Conservation (phyloP, 2,329 filamentous ascomycete genomes). For the Epichloe gansuensis region DNA sequence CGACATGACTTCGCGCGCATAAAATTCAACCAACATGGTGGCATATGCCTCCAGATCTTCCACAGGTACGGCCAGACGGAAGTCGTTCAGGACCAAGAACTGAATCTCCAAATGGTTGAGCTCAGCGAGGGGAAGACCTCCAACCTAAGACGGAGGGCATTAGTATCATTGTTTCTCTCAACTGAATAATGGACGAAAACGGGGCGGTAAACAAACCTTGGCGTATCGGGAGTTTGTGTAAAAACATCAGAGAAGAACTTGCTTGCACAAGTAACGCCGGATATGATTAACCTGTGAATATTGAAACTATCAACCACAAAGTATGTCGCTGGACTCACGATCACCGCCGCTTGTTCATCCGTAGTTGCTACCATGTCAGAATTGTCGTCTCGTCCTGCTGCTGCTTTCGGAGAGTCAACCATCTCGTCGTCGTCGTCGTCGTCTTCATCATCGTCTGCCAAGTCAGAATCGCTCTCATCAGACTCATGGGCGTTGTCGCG, state of each 20-base stretch:
- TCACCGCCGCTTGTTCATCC: constrained; percentile 13
- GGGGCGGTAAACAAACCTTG: constrained; percentile 54
- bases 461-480: constrained; percentile 37
- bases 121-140: constrained; percentile 80
- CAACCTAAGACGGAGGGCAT: constrained; percentile 51
- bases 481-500: constrained; percentile 16
- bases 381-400: constrained; percentile 12
- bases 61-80: constrained; percentile 81
- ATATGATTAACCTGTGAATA: constrained; percentile 92
- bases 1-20: constrained; percentile 72
- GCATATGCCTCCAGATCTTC: constrained; percentile 96
- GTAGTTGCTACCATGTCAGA: constrained; percentile 11
- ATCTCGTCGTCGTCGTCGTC: constrained; percentile 28
- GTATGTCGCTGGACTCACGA: constrained; percentile 34
- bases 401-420: constrained; percentile 17
- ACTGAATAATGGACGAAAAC: neutral
- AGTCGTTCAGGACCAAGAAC: constrained; percentile 91
- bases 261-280: constrained; percentile 93
- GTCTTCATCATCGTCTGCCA: constrained; percentile 37
- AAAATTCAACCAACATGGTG: constrained; percentile 97
- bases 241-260: constrained; percentile 98
- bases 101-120: constrained; percentile 94
- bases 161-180: constrained; percentile 1
- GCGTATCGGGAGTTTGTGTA: constrained; percentile 99
- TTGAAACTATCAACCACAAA: constrained; percentile 99